These are phyloP conservation scores for Mycena polygramma DNA, from an alignment of 768 basidiomycete genomes.

Conservation along the genomic window DNA sequence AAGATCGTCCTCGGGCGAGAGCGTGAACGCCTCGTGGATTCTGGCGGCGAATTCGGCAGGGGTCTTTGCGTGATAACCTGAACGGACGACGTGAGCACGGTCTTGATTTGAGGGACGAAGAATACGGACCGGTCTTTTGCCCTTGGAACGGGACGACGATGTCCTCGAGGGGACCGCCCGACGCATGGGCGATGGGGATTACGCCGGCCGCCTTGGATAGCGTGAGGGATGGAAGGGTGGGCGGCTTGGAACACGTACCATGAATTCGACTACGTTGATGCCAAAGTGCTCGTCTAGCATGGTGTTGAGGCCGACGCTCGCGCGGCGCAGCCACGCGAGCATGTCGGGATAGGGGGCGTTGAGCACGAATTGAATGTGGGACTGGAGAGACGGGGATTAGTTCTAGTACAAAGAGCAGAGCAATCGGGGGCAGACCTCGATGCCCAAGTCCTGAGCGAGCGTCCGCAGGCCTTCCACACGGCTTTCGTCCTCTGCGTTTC, in stretches of 20 bases:
- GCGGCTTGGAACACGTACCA: conserved; percentile 68
- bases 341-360: conserved; percentile 86
- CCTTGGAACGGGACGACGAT: conserved; percentile 88
- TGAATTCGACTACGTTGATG: conserved; percentile 97
- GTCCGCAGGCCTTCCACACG: conserved; percentile 73
- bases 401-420: not conserved
- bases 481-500: conserved; percentile 79
- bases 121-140: conserved; percentile 70
- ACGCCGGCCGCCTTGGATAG: conserved; percentile 86
- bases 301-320: conserved; percentile 91
- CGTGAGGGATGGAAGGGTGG: not conserved
- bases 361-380: conserved; percentile 79
- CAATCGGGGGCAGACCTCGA: conserved; percentile 66
- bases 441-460: conserved; percentile 71
- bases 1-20: conserved; percentile 65
- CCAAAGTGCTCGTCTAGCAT: conserved; percentile 99
- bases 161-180: conserved; percentile 91
- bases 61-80: conserved; percentile 85
- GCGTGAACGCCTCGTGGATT: conserved; percentile 72
- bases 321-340: conserved; percentile 75
- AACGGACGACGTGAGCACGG: not conserved
- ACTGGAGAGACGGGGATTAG: conserved; percentile 1
- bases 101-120: conserved; percentile 6
- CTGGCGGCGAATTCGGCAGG: conserved; percentile 75
- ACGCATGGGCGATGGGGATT: conserved; percentile 92